Evolutionary conservation across 2,329 filamentous ascomycete genomes (phyloP), one percentile per base, ranked within the genome.

Genomic region (Claviceps arundinis): DNA sequence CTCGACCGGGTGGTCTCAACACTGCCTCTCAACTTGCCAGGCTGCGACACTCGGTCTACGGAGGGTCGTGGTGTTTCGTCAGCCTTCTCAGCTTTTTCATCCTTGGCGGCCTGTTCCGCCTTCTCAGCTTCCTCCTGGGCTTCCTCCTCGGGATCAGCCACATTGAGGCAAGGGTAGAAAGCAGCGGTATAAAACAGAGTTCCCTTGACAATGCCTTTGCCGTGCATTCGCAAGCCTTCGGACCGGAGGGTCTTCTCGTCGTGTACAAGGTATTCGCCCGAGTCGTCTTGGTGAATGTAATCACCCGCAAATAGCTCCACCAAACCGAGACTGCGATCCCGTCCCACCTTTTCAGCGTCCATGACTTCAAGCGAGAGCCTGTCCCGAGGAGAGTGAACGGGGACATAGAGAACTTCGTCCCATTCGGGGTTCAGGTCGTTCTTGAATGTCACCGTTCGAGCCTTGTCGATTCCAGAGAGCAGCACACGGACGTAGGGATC

Each of bases 391-490:
- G 84, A 89, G 65, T 96, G 91, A 53, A 98, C 79, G 1, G 94
- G 91, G 1, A 98, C 78, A 63, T 98, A 98, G 22, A 96, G 78
- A 24, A 98, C 83, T 68, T 98, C 93, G 62, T 98, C 89, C 84
- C 87, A 98, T 50, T 93, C 86, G 2, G 93, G 93, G 64, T 95
- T 89, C 53, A 98, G 80, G 56, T 96, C 94, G 70, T 95, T 98
- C 65, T 89, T 84, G 74, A 93, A 95, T 0, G 91, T 97, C 49
- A 98, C 93, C 2, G 93, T 97, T 53, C 90, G 82, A 9, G 81
- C 89, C 67, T 91, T 95, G 64, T 93, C 85, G 52, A 97, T 82
- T 46, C 93, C 91, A 47, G 90, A 95, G 7, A 96, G 77, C 50
- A 96, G 69, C 1, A 97, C 85, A 43, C 91, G 84, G 22, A 84